Evolutionary conservation across 1,284 basidiomycete species (phyloP), one percentile per base, ranked within the genome.

Genomic region (Trametes versicolor): DNA sequence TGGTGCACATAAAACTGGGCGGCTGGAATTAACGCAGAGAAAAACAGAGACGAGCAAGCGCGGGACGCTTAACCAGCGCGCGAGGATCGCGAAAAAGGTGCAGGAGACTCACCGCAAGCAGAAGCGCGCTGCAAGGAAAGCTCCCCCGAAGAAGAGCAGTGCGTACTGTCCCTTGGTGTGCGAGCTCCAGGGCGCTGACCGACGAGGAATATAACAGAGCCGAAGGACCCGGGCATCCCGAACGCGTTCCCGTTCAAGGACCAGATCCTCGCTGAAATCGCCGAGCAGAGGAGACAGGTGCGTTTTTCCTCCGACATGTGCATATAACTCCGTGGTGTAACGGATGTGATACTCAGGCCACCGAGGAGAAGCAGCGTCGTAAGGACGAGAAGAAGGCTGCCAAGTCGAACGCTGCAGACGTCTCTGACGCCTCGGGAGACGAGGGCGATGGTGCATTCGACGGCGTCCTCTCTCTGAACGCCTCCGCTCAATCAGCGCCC

Each of bases 181-280:
- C 56, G 15, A 2, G 25, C 29, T 36, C 23, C 21, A 19, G 17
- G 17, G 45, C 12, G 51, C 19, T 60, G 52, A 52, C 45, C 47
- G 61, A 62, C 1, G 41, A 62, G 52, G 41, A 39, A 41, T 23
- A n/a, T 17, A 15, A 12, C 56, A 85, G 86, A 93, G 83, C 89
- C 83, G 79, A 95, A 90, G 77, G 97, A 99, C 76, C 95, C 93
- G 29, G 98, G 98, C 53, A 97, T 99, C 66, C 97, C 97, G n/a
- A 98, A 94, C 80, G 91, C 90, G 67, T 98, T 97, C 82, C 97
- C 97, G 4, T 98, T 93, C 87, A 99, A 99, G 83, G 97, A 98
- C 76, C 91, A 97, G 79, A 91, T 99, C 64, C 84, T 99, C 48
- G 95, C 95, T 17, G 97, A 99, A 76, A 86, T 96, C 48, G 90